Base-by-base conservation (phyloP, 108 stramenopile genomes). In the Pinguiococcus pyrenoidosus region DNA sequence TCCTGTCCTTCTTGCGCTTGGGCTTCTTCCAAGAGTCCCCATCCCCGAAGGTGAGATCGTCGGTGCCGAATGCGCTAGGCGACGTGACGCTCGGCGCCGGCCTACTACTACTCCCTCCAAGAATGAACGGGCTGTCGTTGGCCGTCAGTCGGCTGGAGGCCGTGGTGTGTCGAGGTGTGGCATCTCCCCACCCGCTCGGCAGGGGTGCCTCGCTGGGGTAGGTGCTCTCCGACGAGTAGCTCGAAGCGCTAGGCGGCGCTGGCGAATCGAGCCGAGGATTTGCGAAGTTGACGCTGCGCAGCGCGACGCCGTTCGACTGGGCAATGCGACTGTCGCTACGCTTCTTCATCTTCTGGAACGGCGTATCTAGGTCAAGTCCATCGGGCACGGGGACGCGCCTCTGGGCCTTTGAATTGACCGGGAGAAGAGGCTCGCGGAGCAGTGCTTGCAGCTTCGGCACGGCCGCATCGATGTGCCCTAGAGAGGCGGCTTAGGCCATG, bases 341-440 rank as follows among this genome's bases (percentile, higher is more conserved):
- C 41, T 7, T 10, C 20, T 43, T 18, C 41, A 43, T 7, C 20
- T 43, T n/a, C n/a, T 54, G 9, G 28, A 58, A 2, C 9, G 42
- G 23, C 0, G 26, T 7, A 10, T 61, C 44, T 21, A 72, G 72
- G 64, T 75, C 64, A 0, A 70, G 37, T 36, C 44, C 73, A 9
- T 56, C 67, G 34, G 72, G 72, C 7, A 50, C 29, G 32, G 68
- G 69, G 32, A 73, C 72, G 13, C 32, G 26, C 24, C 23, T 25
- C 46, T 71, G 69, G 10, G 72, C 72, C 24, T 60, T 54, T 13
- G 50, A 49, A 23, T 54, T 62, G 16, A 72, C 68, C 3, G 68
- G 59, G 24, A 41, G 35, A 2, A 72, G 52, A n/a, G 16, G 20
- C 16, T 44, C 50, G 0, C 29, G 16, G 16, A 60, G 24, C 7